Base-by-base conservation (phyloP, 805 yeast species). In the Candida schatavii region DNA sequence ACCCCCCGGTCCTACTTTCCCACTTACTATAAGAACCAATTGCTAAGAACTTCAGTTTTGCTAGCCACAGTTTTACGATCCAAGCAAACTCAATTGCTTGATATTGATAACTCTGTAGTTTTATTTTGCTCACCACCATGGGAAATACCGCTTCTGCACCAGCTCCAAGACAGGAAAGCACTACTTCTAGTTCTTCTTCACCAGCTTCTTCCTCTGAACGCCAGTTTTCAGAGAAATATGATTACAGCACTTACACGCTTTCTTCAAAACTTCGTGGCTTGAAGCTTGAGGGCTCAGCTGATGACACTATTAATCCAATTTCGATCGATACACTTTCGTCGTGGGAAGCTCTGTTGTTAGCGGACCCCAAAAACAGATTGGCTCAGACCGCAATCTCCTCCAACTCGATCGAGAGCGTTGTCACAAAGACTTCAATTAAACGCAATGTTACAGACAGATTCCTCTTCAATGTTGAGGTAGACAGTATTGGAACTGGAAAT, bases 341-440 rank as follows among this genome's bases (percentile, higher is more conserved):
- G 3, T 80, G 84, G 84, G 75, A 77, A 48, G 42, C 58, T 1
- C 66, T 64, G 1, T 61, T 80, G 38, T 48, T 65, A 5, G 45
- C 72, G 3, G 75, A 74, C 48, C 70, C 75, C 4, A 77, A 78
- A 52, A 78, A 78, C 54, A 55, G 58, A 43, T 61, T 80, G 42
- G 80, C 80, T 5, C 72, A 78, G 47, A 75, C 74, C 47, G 81
- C 82, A 2, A 64, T 80, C 51, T 70, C 79, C 2, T 71, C 71
- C 18, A 72, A 72, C 43, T 66, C 67, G 34, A 69, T 78, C 52
- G 61, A 64, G 17, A 54, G 62, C 21, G 62, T 77, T 32, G 65
- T 77, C 36, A 70, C 68, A 3, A 63, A 64, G 41, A 59, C 72
- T 14, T 47, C 44, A 37, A 37, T 44, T 42, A 41, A 35, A 17